These are phyloP conservation scores for Lupinus albus DNA, from an alignment of 306 rosid species.

Conservation along the genomic window DNA sequence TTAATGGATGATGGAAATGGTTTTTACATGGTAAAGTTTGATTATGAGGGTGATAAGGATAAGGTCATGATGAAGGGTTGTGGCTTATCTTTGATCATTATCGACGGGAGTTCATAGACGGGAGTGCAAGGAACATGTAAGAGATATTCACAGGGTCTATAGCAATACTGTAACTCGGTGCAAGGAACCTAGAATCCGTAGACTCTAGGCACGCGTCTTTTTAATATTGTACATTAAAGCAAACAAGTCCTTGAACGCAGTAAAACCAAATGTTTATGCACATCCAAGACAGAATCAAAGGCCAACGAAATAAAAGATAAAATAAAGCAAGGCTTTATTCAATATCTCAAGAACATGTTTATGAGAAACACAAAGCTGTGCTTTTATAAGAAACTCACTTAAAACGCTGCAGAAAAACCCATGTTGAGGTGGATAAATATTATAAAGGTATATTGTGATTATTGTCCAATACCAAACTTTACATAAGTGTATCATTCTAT, in stretches of 20 bases:
- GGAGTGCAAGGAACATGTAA: too few species aligned
- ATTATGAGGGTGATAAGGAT: too few species aligned
- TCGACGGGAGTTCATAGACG: too few species aligned
- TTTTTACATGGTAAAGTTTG: too few species aligned
- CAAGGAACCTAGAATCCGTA: too few species aligned
- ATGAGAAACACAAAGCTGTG: slow-evolving; percentile 8
- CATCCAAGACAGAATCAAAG: slow-evolving; percentile 23
- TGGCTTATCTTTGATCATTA: too few species aligned
- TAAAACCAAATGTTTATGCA: background rate
- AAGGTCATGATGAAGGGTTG: too few species aligned
- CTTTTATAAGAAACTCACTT: background rate
- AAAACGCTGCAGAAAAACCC: background rate
- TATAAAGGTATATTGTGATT: background rate
- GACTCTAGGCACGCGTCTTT: background rate
- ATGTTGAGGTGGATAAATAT: slow-evolving; percentile 2
- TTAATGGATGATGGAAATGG: too few species aligned
- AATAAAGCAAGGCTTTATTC: background rate
- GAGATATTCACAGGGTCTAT: too few species aligned
- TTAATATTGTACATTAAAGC: background rate
- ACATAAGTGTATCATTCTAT: background rate
- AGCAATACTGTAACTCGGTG: too few species aligned
- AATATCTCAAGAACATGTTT: slow-evolving; percentile 12
- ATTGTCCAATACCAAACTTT: background rate
- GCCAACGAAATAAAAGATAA: slow-evolving; percentile 4
- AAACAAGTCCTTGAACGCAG: background rate